Evolutionary conservation across 495 filamentous ascomycete genomes (phyloP), one percentile per base, ranked within the genome.

Genomic region (Podospora tetraspora): DNA sequence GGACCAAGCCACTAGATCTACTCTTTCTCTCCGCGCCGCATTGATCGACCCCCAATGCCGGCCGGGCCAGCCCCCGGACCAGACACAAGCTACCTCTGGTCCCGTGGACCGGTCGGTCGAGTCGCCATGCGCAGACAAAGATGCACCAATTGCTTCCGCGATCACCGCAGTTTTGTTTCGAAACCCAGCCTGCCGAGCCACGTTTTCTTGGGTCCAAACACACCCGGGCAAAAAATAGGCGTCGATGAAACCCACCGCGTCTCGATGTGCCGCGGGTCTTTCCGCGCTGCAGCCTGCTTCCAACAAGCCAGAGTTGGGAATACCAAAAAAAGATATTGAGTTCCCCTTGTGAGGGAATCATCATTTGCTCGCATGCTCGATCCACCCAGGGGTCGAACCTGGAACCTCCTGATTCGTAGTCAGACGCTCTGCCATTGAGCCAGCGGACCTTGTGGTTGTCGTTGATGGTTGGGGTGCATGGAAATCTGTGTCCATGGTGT

Each of bases 191-290:
- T 59, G 24, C 11, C 32, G 56, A 25, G 25, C 23, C 59, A 27
- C 6, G 21, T 21, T 66, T 61, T 23, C 27, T 61, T 66, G 64
- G 32, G 23, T 30, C 57, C 23, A 59, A 56, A 61, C 43, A 52
- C 43, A 52, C 43, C 43, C 19, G 6, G 43, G 58, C 22, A 19
- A 57, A 64, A 64, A 64, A 61, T 52, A 66, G 65, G 23, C 22
- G 65, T 24, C 57, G 52, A 59, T 66, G 57, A 66, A 23, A 66
- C 63, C 13, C 63, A 21, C 13, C 8, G 56, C 23, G 63, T 66
- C 34, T 58, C 63, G 37, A 57, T 10, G 16, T 13, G 13, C 34
- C 59, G 16, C 22, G 59, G 13, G 59, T 29, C 22, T n/a, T 27
- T 59, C 22, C 1, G 16, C 43, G 6, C 19, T n/a, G 16, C 43